These are phyloP conservation scores for Phytophthora citricola DNA, from an alignment of 352 stramenopile species.

Conservation along the genomic window DNA sequence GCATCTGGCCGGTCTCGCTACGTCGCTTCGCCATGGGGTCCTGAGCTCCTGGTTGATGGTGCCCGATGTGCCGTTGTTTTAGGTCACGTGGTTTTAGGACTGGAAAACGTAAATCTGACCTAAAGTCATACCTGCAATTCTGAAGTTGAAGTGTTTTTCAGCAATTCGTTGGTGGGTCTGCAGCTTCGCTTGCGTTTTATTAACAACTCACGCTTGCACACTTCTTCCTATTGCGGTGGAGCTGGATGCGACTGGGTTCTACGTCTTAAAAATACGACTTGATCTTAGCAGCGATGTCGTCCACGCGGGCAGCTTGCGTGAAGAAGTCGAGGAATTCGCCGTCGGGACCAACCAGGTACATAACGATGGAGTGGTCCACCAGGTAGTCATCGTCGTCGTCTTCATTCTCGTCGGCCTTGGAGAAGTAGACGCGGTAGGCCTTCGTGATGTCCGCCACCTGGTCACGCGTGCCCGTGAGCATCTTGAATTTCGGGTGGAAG, in stretches of 20 bases:
- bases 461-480: conserved; percentile 93
- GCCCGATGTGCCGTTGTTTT: conserved; percentile 1
- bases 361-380: conserved; percentile 99
- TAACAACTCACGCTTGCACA: not conserved
- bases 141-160: not conserved
- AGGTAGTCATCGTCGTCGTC: conserved; percentile 98
- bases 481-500: conserved; percentile 88
- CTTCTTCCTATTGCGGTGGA: not conserved
- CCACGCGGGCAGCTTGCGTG: conserved; percentile 96
- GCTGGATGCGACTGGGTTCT: not conserved
- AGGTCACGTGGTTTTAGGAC: too few relatives aligned
- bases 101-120: too few relatives aligned
- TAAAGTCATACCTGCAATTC: too few relatives aligned
- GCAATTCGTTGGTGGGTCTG: not conserved
- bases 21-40: conserved; percentile 78
- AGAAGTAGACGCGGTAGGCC: conserved; percentile 99
- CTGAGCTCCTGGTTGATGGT: conserved; percentile 1
- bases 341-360: conserved; percentile 97
- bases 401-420: conserved; percentile 95
- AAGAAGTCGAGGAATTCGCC: conserved; percentile 99
- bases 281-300: conserved; percentile 96
- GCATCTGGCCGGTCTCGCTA: conserved; percentile 87
- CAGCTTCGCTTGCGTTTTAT: not conserved
- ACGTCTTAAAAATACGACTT: conserved; percentile 68
- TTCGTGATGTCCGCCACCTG: conserved; percentile 97